Evolutionary conservation across 495 filamentous ascomycete species (phyloP).

Genomic region (Aspergillus cavernicola): DNA sequence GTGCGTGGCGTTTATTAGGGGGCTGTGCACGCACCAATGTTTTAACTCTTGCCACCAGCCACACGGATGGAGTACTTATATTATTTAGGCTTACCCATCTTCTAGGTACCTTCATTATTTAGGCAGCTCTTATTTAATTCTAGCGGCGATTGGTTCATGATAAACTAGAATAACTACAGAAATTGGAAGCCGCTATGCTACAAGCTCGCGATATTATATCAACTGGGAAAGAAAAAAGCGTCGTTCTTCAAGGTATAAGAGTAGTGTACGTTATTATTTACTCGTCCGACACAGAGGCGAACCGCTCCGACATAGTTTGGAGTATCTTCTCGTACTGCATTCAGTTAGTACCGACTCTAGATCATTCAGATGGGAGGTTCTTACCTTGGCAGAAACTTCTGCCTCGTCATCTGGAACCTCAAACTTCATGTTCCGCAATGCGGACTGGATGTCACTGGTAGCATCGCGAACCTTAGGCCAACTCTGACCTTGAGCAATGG

Average conservation of each 20-base stretch:
- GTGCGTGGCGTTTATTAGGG: constrained; percentile 4
- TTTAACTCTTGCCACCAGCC: not conserved
- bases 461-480: constrained; percentile 92
- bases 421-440: constrained; percentile 91
- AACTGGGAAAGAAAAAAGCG: constrained; percentile 14
- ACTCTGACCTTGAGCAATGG: constrained; percentile 78
- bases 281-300: constrained; percentile 90
- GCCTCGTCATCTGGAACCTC: constrained; percentile 80
- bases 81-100: not conserved
- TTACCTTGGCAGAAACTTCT: constrained; percentile 71
- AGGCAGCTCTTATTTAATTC: not conserved
- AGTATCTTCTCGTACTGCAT: constrained; percentile 81
- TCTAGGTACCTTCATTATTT: not conserved
- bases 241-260: constrained; percentile 10
- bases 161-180: constrained; percentile 34
- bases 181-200: constrained; percentile 34
- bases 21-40: constrained; percentile 2
- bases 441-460: constrained; percentile 77
- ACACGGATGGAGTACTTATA: not conserved
- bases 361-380: not conserved
- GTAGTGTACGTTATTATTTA: constrained; percentile 40
- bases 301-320: constrained; percentile 91
- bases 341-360: constrained; percentile 7
- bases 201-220: constrained; percentile 17
- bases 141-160: too few species aligned